Evolutionary conservation across 805 yeast genomes (phyloP), one percentile per base, ranked within the genome.

Genomic region (Lipomyces japonicus): DNA sequence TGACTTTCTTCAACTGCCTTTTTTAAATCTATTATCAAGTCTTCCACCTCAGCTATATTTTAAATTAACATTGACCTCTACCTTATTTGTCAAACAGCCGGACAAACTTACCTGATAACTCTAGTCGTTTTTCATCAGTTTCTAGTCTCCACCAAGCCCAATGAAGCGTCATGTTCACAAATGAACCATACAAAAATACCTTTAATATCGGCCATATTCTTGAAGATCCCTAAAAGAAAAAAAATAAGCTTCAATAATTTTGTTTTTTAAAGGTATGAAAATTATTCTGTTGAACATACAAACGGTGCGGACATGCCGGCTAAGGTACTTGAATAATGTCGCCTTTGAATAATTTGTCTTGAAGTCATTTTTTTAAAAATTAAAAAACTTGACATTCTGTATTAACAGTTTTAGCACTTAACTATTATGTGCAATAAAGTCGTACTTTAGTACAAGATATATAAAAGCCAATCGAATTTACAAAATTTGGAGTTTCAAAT

Each of bases 111-210:
- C 58, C 49, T 19, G 36, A 25, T 34, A 51, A 34, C n/a, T 28
- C 28, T 24, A 5, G 38, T 19, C 35, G 37, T 7, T 48, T 19
- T 28, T 54, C 58, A 19, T 54, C 58, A 18, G 49, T 19, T 23
- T 51, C 56, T 5, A 54, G 44, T 18, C 44, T 45, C 58, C 58
- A 54, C 58, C 58, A 54, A 18, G 41, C 30, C 58, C 55, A 54
- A 31, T 54, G 58, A 19, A 54, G 19, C 5, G 39, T 10, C 56
- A 54, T 50, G 23, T 54, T 47, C 32, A 46, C 49, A 14, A 45
- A 18, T 28, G 58, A 51, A 5, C 42, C 58, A 23, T 50, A 49
- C 18, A 53, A 30, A 37, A 50, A 53, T n/a, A 53, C 54, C n/a
- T 50, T 49, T 4, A 34, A 48, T 21, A 50, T 37, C 9, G 57